Conservation (phyloP, 2,329 filamentous ascomycete genomes). For the Capronia coronata region DNA sequence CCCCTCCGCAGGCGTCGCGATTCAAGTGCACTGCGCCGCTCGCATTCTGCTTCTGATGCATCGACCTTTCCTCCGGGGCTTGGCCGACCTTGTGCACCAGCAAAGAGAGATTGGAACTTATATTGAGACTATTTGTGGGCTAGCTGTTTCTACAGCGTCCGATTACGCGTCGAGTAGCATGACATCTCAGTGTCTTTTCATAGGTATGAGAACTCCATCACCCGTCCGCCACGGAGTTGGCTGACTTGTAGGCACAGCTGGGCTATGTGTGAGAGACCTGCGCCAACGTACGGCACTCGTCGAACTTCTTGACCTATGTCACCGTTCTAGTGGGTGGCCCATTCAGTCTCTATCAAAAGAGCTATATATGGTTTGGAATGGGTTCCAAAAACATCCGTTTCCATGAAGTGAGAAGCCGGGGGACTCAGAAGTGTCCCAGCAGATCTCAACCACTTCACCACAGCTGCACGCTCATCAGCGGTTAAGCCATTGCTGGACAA, state of each 20-base stretch:
- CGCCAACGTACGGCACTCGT: slow-evolving; percentile 2
- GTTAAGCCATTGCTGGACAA: too few relatives aligned
- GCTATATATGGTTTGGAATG: slow-evolving; percentile 5
- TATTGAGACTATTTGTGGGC: slow-evolving; percentile 29
- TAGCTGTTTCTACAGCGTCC: slow-evolving; percentile 26
- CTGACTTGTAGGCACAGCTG: slow-evolving; percentile 1
- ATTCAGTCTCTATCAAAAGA: slow-evolving; percentile 4
- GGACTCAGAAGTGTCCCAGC: not conserved
- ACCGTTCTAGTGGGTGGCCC: slow-evolving; percentile 3
- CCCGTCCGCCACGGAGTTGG: not conserved
- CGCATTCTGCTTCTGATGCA: slow-evolving; percentile 26
- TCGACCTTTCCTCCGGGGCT: slow-evolving; percentile 27
- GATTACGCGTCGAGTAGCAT: slow-evolving; percentile 20
- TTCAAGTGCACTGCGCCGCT: slow-evolving; percentile 28
- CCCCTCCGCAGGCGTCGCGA: slow-evolving; percentile 12
- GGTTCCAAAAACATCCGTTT: slow-evolving; percentile 13
- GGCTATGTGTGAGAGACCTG: slow-evolving; percentile 3
- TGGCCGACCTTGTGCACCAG: slow-evolving; percentile 22
- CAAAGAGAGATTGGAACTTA: slow-evolving; percentile 17
- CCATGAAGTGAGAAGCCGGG: not conserved
- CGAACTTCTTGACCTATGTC: slow-evolving; percentile 3
- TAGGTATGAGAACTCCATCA: slow-evolving; percentile 4
- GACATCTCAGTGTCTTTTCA: slow-evolving; percentile 11
- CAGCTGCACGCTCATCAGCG: too few relatives aligned
- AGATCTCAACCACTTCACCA: not conserved